Evolutionary conservation across 2,329 filamentous ascomycete species (phyloP), one percentile per base, ranked within the genome.

Genomic region (Chaetomiaceae sp.): DNA sequence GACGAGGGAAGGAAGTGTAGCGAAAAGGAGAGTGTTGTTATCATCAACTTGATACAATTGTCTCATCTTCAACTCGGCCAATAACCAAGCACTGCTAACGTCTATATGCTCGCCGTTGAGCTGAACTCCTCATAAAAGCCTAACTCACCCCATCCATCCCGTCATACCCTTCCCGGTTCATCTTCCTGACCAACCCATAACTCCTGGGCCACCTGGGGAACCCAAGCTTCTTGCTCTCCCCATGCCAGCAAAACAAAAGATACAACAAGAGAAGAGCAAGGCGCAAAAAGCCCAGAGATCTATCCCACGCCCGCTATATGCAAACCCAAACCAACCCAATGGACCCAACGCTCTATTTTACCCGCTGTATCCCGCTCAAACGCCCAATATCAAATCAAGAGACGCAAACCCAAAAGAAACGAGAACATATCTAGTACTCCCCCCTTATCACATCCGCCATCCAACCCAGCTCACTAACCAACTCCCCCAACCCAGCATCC

Each of bases 381-480:
- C 19, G 31, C 17, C 17, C 25, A 49, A 25, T 36, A 6, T 3
- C 4, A 25, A 40, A 42, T 8, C 6, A 4, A 27, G 33, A 27
- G 17, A n/a, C 29, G 11, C 17, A 42, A 50, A 36, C n/a, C 34
- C 39, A 31, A 37, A 17, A 27, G 1, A 17, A 22, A 46, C n/a
- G 25, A 36, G 19, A 23, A 31, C 23, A 47, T 43, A 40, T n/a
- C 25, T 36, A 39, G 15, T 48, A 63, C 59, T 68, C 70, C 25
- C 62, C 67, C 47, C 69, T 68, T 57, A 81, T 78, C 22, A 72
- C 67, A 29, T 74, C 71, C 11, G 73, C 75, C 64, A 81, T 76
- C 77, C 78, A 81, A 50, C 75, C 71, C 56, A 81, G 67, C 63
- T 81, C 79, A 47, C 54, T 68, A 6, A 70, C 64, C 7, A 74